Base-by-base conservation (phyloP, 176 grass and related monocot species). In the Bothriochloa decipiens region DNA sequence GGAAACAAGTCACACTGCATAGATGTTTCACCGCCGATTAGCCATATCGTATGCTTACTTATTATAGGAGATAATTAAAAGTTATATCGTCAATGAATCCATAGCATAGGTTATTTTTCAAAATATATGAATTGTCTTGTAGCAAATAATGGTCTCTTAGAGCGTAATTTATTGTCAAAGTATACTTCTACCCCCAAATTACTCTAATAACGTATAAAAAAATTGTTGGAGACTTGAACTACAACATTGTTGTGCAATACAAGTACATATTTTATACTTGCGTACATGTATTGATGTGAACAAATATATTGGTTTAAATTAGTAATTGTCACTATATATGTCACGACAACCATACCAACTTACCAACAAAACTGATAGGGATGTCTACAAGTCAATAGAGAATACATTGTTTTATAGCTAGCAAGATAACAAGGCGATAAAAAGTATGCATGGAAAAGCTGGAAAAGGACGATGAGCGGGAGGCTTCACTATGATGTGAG, bases 361-460 rank as follows among this genome's bases (percentile, higher is more conserved):
- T 72, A 25, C 40, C 23, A 27, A 45, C 70, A 17, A 76, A 83
- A 16, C 20, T 11, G 80, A 80, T 41, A 55, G 10, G 32, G 63
- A 85, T 65, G 11, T 16, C 33, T 33, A 39, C 1, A 68, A 66
- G 82, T 77, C 72, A 76, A 81, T 72, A 58, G 46, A 66, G 3
- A 66, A 64, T 58, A 86, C 36, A 53, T 55, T 23, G 27, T 41
- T 33, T 26, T 65, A 76, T 9, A 61, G 22, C 57, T 65, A 65
- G 52, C 78, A 89, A 28, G 69, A 83, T 75, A 86, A 40, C 22
- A 57, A 86, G 55, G 4, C 1, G 70, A 84, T 74, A 92, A 72
- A 85, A 81, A 80, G 69, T 45, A 23, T 4, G 35, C 8, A 18
- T 68, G 39, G 75, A 90, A 46, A n/a, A 33, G 42, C 32, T 0